phyloP scores from a whole-genome alignment of 2,329 filamentous ascomycete species.

The Didymella glomerata region DNA sequence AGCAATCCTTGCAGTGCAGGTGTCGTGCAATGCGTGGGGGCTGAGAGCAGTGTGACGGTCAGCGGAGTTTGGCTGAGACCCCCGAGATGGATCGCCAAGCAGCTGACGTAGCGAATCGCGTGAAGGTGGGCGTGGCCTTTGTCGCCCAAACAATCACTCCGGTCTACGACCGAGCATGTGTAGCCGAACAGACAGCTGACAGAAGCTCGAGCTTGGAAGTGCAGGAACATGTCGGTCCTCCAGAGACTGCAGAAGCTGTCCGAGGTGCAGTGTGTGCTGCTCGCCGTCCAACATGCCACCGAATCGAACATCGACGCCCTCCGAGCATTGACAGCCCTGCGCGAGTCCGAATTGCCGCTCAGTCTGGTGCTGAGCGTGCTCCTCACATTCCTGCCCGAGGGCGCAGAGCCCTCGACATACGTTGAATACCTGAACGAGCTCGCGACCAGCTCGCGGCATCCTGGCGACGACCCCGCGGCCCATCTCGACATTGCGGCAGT shows the following conservation, averaged over 20 bases:
- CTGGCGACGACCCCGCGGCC: conserved; percentile 47
- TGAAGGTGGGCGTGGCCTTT: conserved; percentile 17
- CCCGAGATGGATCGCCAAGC: conserved; percentile 19
- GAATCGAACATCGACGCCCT: conserved; percentile 71
- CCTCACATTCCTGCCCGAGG: conserved; percentile 80
- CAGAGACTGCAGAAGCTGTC: conserved; percentile 58
- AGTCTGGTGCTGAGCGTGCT: conserved; percentile 76
- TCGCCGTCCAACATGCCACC: conserved; percentile 75
- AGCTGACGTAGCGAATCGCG: conserved; percentile 22
- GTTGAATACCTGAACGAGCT: conserved; percentile 68
- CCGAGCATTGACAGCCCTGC: conserved; percentile 64
- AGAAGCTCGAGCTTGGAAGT: conserved; percentile 3
- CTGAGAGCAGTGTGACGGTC: conserved; percentile 16
- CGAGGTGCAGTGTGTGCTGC: conserved; percentile 73
- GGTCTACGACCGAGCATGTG: too few species aligned
- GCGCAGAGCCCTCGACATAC: conserved; percentile 69
- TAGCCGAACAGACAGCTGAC: conserved; percentile 13
- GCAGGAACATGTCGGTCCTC: conserved; percentile 36
- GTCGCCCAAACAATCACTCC: conserved; percentile 10
- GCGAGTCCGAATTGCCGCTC: conserved; percentile 66
- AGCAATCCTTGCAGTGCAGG: conserved; percentile 1
- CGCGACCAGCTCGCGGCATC: conserved; percentile 57
- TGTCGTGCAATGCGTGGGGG: conserved; percentile 5
- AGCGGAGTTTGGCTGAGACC: conserved; percentile 10
- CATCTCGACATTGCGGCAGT: conserved; percentile 65